Conservation (phyloP, 1,284 basidiomycete species). For the Ustilago cynodontis region DNA sequence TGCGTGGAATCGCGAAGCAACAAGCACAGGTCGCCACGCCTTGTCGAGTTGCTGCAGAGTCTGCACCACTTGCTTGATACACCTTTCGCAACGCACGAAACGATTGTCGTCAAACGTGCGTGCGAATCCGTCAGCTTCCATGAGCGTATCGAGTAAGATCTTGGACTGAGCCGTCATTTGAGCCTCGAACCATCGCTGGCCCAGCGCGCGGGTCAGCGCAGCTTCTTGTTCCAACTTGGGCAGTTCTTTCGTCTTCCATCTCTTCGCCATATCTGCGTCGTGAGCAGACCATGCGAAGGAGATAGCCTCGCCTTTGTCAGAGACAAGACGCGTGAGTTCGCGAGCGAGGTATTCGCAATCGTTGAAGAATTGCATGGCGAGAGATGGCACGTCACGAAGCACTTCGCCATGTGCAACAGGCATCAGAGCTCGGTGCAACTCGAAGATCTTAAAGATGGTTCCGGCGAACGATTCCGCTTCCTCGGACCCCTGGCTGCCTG, state of each 20-base stretch:
- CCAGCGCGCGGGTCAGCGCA: conserved; percentile 39
- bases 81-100: conserved; percentile 81
- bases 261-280: conserved; percentile 23
- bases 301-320: conserved; percentile 66
- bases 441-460: conserved; percentile 75
- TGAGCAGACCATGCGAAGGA: conserved; percentile 12
- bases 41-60: conserved; percentile 78
- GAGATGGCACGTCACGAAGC: conserved; percentile 75
- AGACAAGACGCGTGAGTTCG: conserved; percentile 61
- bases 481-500: neutral
- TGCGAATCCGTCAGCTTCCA: conserved; percentile 79
- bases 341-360: conserved; percentile 80
- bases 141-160: conserved; percentile 73
- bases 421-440: conserved; percentile 84
- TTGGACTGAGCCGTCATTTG: conserved; percentile 71
- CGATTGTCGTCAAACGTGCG: conserved; percentile 81
- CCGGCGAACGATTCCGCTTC: conserved; percentile 28
- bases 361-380: conserved; percentile 85
- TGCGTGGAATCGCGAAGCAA: conserved; percentile 58
- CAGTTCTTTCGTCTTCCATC: conserved; percentile 25
- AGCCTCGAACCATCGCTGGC: conserved; percentile 54
- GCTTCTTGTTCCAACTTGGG: conserved; percentile 50
- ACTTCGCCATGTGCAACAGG: conserved; percentile 77
- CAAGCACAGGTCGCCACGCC: conserved; percentile 78
- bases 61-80: conserved; percentile 78